phyloP scores from a whole-genome alignment of 495 filamentous ascomycete species.

The Chaetomidium leptoderma region DNA sequence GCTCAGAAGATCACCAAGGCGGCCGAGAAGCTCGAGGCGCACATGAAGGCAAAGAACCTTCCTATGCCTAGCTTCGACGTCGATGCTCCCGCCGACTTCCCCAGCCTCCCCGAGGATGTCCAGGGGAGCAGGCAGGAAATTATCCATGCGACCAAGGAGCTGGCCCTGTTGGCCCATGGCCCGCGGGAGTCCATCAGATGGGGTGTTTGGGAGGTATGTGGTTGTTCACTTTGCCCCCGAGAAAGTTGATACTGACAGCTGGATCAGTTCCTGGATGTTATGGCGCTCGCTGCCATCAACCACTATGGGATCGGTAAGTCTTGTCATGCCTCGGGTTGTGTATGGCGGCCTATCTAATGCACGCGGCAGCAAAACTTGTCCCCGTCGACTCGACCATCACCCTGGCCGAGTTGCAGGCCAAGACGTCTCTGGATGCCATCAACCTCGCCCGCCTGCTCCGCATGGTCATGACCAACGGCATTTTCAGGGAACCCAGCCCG shows the following conservation, averaged over 20 bases:
- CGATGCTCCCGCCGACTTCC: constrained; percentile 37
- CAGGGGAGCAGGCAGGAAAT: constrained; percentile 35
- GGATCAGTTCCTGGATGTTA: constrained; percentile 36
- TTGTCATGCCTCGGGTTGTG: background rate
- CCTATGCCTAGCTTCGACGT: constrained; percentile 38
- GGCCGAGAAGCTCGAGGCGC: constrained; percentile 41
- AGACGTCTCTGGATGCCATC: constrained; percentile 39
- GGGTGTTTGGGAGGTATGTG: constrained; percentile 40
- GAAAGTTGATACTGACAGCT: background rate
- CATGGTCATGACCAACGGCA: constrained; percentile 51
- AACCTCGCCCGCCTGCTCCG: constrained; percentile 52
- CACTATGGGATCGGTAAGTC: constrained; percentile 39
- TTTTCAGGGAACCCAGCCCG: constrained; percentile 52
- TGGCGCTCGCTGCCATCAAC: constrained; percentile 38
- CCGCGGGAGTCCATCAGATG: constrained; percentile 41
- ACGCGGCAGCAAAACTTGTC: constrained; percentile 35
- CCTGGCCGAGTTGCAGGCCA: constrained; percentile 41
- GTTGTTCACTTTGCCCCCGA: background rate
- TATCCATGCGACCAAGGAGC: constrained; percentile 38
- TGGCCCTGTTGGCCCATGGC: constrained; percentile 39
- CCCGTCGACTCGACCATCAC: constrained; percentile 39
- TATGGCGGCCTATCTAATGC: background rate
- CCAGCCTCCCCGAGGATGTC: constrained; percentile 39
- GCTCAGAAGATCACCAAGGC: constrained; percentile 38
- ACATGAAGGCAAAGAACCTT: constrained; percentile 36